Conservation (phyloP, 345 rosid genomes). For the Pistacia atlantica region DNA sequence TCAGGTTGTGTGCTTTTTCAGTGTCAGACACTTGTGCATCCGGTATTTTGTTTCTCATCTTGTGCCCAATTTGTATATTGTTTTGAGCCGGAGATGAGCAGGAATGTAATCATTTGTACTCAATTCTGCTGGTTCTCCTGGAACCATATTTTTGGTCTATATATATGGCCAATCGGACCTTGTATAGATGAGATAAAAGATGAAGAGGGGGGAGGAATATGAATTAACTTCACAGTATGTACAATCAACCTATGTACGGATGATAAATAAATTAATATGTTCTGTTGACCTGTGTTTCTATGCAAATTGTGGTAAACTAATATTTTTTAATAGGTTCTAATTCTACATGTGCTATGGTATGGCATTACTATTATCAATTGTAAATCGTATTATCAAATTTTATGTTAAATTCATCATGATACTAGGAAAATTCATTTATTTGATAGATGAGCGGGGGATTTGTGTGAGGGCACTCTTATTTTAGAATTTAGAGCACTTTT, state of each 20-base stretch:
- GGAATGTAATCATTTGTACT: slow-evolving; percentile 1
- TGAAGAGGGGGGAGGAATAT: background rate
- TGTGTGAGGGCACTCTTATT: too few relatives aligned
- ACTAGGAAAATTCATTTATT: too few relatives aligned
- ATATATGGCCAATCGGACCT: background rate
- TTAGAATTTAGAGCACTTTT: too few relatives aligned
- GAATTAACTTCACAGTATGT: slow-evolving; percentile 8
- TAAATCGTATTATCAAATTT: too few relatives aligned
- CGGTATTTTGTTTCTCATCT: background rate
- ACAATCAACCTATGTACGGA: background rate
- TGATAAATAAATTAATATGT: background rate
- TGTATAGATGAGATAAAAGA: background rate
- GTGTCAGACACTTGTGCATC: background rate
- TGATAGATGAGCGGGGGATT: too few relatives aligned
- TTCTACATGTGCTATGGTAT: too few relatives aligned
- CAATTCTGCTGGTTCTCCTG: background rate
- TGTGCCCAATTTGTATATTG: background rate
- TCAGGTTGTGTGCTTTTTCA: background rate
- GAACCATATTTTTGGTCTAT: background rate
- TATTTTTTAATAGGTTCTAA: too few relatives aligned
- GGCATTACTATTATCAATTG: too few relatives aligned
- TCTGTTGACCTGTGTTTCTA: background rate
- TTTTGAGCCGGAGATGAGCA: slow-evolving; percentile 13
- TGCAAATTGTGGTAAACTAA: background rate
- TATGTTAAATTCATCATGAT: too few relatives aligned